Conservation (phyloP, 2,329 filamentous ascomycete genomes). For the Chaetothyriales sp. region DNA sequence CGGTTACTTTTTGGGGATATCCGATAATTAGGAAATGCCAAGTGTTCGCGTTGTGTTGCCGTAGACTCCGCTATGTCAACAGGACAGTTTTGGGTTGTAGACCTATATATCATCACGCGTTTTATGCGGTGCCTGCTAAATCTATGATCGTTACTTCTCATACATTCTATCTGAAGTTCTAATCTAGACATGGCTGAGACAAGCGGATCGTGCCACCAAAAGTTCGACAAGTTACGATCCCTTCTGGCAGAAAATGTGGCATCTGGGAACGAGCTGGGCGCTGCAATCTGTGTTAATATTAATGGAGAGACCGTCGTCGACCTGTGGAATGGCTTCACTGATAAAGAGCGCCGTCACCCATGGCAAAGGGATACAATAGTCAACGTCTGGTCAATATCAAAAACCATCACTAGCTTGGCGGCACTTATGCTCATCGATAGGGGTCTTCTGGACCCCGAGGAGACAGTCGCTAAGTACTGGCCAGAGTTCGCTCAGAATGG, state of each 20-base stretch:
- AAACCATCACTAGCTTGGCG: slow-evolving; percentile 19
- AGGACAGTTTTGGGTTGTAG: no score
- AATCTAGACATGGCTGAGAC: no score
- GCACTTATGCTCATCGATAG: slow-evolving; percentile 19
- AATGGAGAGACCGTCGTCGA: slow-evolving; percentile 32
- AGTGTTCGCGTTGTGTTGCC: no score
- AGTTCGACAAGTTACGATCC: slow-evolving; percentile 25
- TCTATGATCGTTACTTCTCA: no score
- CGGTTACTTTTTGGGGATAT: no score
- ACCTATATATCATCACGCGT: no score
- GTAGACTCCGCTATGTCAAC: no score
- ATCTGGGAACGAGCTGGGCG: slow-evolving; percentile 31
- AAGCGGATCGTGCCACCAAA: slow-evolving; percentile 27
- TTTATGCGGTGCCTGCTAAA: no score
- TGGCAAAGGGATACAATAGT: slow-evolving; percentile 15
- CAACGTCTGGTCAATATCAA: slow-evolving; percentile 20
- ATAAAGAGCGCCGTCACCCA: slow-evolving; percentile 18
- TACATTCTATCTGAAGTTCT: no score
- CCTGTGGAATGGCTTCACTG: slow-evolving; percentile 32
- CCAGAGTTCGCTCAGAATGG: slow-evolving; percentile 23
- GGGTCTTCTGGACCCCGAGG: slow-evolving; percentile 18
- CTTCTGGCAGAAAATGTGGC: slow-evolving; percentile 26
- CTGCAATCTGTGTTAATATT: slow-evolving; percentile 31
- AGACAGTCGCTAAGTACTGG: slow-evolving; percentile 22
- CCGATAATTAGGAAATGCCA: no score